These are phyloP conservation scores for Pestalotiopsis fici DNA, from an alignment of 2,329 filamentous ascomycete genomes.

Conservation along the genomic window DNA sequence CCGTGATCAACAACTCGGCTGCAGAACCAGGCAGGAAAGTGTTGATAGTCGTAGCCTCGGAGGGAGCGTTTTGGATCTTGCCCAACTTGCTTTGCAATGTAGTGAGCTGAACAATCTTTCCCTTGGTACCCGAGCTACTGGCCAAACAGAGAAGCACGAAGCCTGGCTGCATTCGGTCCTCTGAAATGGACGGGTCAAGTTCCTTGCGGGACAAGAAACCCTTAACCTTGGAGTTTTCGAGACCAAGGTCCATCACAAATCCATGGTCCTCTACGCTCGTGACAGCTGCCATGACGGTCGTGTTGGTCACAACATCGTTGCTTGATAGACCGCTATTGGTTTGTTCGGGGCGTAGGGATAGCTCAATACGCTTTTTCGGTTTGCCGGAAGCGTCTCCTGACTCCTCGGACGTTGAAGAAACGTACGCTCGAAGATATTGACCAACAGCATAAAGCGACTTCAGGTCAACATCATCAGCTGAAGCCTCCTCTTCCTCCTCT, in stretches of 20 bases:
- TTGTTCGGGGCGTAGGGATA: slow-evolving; percentile 78
- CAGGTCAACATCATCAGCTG: slow-evolving; percentile 67
- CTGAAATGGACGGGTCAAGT: slow-evolving; percentile 64
- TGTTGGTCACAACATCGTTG: slow-evolving; percentile 73
- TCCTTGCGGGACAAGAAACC: slow-evolving; percentile 89
- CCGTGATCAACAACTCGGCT: slow-evolving; percentile 80
- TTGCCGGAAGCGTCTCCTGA: slow-evolving; percentile 54
- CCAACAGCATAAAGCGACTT: slow-evolving; percentile 76
- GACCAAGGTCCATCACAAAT: slow-evolving; percentile 86
- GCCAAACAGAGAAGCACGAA: slow-evolving; percentile 83
- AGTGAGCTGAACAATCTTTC: slow-evolving; percentile 85
- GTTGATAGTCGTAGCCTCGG: slow-evolving; percentile 82
- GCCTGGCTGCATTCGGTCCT: slow-evolving; percentile 76
- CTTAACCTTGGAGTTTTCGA: slow-evolving; percentile 66
- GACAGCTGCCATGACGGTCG: slow-evolving; percentile 84
- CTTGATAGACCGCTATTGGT: slow-evolving; percentile 75
- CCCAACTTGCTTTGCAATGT: slow-evolving; percentile 70
- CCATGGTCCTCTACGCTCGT: slow-evolving; percentile 95
- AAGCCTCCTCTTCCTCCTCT: slow-evolving; percentile 48
- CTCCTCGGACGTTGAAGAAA: slow-evolving; percentile 76
- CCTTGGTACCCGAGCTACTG: slow-evolving; percentile 71
- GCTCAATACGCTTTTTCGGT: slow-evolving; percentile 78
- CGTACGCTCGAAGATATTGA: slow-evolving; percentile 84
- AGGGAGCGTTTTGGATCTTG: slow-evolving; percentile 65
- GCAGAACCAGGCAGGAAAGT: slow-evolving; percentile 90